A percentile compares a stretch with the other conserved stretches of the same genome.
Conservation (phyloP, 768 basidiomycete genomes). For the Leccinum sublutescens region DNA sequence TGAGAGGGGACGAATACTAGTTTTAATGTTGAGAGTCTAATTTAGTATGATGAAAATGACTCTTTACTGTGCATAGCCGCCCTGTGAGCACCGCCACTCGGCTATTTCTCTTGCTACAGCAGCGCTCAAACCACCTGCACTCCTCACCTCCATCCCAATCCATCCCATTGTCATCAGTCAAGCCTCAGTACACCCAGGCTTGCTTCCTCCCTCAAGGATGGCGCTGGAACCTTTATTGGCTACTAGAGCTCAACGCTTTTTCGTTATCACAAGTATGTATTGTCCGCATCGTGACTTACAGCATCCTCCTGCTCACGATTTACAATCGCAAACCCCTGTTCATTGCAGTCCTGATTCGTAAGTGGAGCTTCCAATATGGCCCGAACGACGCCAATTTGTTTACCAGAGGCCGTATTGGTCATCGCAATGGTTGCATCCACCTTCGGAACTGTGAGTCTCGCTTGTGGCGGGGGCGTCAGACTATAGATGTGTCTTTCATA, state of each 20-base stretch:
- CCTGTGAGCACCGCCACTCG: background rate
- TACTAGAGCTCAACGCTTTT: slow-evolving; percentile 69
- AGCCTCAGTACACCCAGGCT: slow-evolving; percentile 13
- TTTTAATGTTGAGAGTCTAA: background rate
- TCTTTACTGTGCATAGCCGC: background rate
- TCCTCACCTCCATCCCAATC: slow-evolving; percentile 1
- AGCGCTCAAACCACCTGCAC: background rate
- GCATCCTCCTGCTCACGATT: slow-evolving; percentile 6
- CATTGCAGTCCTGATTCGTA: slow-evolving; percentile 56
- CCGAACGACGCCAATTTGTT: background rate
- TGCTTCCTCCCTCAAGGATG: slow-evolving; percentile 43
- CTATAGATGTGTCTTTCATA: slow-evolving; percentile 25
- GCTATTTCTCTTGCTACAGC: background rate
- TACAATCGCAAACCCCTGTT: slow-evolving; percentile 6
- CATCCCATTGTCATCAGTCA: slow-evolving; percentile 10
- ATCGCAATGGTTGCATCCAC: slow-evolving; percentile 71
- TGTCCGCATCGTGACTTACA: slow-evolving; percentile 21
- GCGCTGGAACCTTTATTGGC: slow-evolving; percentile 68
- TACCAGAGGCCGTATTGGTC: slow-evolving; percentile 70
- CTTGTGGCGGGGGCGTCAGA: background rate
- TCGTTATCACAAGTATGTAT: slow-evolving; percentile 62
- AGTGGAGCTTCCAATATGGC: slow-evolving; percentile 33
- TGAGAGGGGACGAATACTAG: slow-evolving; percentile 49
- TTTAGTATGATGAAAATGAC: background rate
- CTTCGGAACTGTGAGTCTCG: slow-evolving; percentile 55